Conservation (phyloP, 345 rosid genomes). For the Lumnitzera racemosa region DNA sequence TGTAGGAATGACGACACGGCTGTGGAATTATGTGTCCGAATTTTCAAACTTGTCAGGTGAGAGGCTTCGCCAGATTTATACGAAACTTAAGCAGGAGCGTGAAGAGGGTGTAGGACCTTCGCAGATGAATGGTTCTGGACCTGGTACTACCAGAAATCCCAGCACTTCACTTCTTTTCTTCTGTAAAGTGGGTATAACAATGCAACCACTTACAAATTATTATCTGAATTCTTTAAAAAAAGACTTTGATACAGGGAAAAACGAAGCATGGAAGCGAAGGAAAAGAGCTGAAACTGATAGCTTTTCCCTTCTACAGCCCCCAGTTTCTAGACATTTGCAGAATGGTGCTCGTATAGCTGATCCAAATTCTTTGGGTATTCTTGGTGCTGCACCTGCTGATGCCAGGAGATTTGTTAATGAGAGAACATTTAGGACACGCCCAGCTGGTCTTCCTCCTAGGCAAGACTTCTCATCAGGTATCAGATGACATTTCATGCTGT, state of each 20-base stretch:
- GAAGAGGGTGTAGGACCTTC: slow-evolving; percentile 76
- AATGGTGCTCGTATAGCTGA: slow-evolving; percentile 37
- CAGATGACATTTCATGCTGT: slow-evolving; percentile 12
- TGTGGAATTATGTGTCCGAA: slow-evolving; percentile 95
- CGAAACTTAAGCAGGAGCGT: slow-evolving; percentile 76
- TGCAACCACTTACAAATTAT: slow-evolving; percentile 29
- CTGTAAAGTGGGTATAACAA: slow-evolving; percentile 52
- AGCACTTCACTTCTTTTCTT: slow-evolving; percentile 30
- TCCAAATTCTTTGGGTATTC: slow-evolving; percentile 84
- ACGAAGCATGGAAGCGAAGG: slow-evolving; percentile 89
- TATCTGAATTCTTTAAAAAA: slow-evolving; percentile 36
- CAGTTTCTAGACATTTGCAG: slow-evolving; percentile 29
- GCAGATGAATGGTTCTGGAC: slow-evolving; percentile 44
- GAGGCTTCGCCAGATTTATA: slow-evolving; percentile 80
- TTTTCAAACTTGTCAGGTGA: slow-evolving; percentile 93
- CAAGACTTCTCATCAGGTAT: slow-evolving; percentile 46
- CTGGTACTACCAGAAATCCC: slow-evolving; percentile 33
- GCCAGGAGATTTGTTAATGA: slow-evolving; percentile 33
- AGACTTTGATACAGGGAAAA: slow-evolving; percentile 61
- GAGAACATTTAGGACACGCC: slow-evolving; percentile 54
- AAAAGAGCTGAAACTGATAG: slow-evolving; percentile 58
- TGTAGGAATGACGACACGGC: slow-evolving; percentile 74
- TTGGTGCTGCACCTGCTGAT: slow-evolving; percentile 89
- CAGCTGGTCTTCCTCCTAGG: slow-evolving; percentile 56
- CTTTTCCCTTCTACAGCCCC: slow-evolving; percentile 34